Evolutionary conservation across 768 basidiomycete species (phyloP).

Genomic region (Naganishia vaughanmartiniae): DNA sequence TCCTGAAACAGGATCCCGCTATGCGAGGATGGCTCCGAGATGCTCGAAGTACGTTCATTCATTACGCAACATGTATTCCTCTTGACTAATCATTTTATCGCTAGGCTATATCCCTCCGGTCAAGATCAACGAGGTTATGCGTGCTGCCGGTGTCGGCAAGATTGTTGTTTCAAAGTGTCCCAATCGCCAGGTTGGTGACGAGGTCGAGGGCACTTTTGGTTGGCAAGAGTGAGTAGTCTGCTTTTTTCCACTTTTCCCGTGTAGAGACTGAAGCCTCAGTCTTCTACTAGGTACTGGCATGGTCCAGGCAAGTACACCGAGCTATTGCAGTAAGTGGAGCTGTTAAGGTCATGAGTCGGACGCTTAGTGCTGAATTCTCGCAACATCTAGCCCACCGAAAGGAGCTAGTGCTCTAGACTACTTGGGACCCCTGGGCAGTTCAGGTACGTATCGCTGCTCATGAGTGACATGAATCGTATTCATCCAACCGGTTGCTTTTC

Average conservation of each 20-base stretch:
- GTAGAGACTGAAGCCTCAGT: not conserved
- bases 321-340: constrained; percentile 16
- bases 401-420: constrained; percentile 72
- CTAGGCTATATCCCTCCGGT: constrained; percentile 49
- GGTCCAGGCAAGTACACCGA: constrained; percentile 42
- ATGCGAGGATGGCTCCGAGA: constrained; percentile 79
- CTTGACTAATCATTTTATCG: not conserved
- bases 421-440: constrained; percentile 71
- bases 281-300: constrained; percentile 39
- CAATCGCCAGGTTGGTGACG: constrained; percentile 23
- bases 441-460: constrained; percentile 57
- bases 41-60: constrained; percentile 51
- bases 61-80: not conserved
- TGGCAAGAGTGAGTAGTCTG: constrained; percentile 44
- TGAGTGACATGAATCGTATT: not conserved
- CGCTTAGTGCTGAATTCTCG: not conserved
- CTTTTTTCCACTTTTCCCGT: not conserved
- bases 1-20: constrained; percentile 66
- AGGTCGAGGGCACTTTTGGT: constrained; percentile 38
- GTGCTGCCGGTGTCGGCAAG: constrained; percentile 65
- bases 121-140: constrained; percentile 73
- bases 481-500: not conserved
- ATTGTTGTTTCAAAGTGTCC: constrained; percentile 59
- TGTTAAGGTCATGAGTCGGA: not conserved
- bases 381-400: constrained; percentile 51